A percentile compares a stretch with the other conserved stretches of the same genome.
phyloP scores from a whole-genome alignment of 2,329 filamentous ascomycete genomes.

The Aspergillus piperis region DNA sequence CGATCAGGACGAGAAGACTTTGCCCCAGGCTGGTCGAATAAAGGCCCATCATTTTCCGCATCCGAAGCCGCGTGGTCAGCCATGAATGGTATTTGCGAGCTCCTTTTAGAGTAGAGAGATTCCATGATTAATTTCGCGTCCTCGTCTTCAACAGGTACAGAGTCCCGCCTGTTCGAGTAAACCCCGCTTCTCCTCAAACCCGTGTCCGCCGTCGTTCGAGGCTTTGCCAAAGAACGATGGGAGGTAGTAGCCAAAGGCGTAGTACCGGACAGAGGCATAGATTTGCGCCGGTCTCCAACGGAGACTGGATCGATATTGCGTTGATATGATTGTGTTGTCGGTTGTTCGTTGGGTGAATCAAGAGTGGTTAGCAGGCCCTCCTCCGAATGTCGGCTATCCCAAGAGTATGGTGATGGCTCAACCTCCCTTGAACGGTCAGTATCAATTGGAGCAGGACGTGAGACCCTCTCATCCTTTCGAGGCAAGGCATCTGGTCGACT shows the following conservation, averaged over 20 bases:
- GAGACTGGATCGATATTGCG: slow-evolving; percentile 18
- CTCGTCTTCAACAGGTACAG: slow-evolving; percentile 38
- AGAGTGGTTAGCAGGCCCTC: slow-evolving; percentile 50
- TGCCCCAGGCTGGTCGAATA: slow-evolving; percentile 27
- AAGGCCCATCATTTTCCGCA: slow-evolving; percentile 28
- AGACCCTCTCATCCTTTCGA: slow-evolving; percentile 27
- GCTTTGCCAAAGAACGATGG: slow-evolving; percentile 35
- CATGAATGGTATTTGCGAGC: slow-evolving; percentile 24
- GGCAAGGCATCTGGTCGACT: slow-evolving; percentile 20
- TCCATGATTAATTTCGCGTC: slow-evolving; percentile 42
- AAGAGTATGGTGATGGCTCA: slow-evolving; percentile 54
- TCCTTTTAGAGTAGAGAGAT: slow-evolving; percentile 33
- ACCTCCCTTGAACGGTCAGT: slow-evolving; percentile 47
- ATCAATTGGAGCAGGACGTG: slow-evolving; percentile 46
- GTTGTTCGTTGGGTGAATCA: slow-evolving; percentile 25
- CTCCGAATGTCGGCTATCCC: slow-evolving; percentile 53
- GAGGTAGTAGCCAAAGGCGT: slow-evolving; percentile 31
- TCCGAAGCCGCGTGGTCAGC: slow-evolving; percentile 22
- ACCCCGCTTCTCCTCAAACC: slow-evolving; percentile 36
- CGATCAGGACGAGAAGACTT: slow-evolving; percentile 10
- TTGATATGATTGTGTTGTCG: slow-evolving; percentile 14
- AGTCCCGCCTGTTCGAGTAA: slow-evolving; percentile 29
- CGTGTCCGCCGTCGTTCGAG: slow-evolving; percentile 23
- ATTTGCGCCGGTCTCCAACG: slow-evolving; percentile 23
- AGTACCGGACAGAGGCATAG: slow-evolving; percentile 25